Base-by-base conservation (phyloP, 179 eudicot genomes). In the Gypsophila paniculata region DNA sequence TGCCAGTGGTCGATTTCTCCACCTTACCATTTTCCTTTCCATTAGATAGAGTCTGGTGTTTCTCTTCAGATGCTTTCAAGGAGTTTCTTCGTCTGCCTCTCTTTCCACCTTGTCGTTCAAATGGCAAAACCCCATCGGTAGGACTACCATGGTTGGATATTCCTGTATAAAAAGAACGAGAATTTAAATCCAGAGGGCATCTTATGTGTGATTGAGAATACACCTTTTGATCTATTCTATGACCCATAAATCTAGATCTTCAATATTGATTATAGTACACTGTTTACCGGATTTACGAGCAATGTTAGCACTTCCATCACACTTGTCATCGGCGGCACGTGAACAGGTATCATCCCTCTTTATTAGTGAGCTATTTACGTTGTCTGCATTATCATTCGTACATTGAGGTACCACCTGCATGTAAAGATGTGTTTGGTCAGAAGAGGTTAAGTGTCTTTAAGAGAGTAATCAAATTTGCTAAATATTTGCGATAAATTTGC, bases 21-120 rank as follows among this genome's bases (percentile, higher is more conserved):
- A 44, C 23, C 34, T 58, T 58, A 58, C 12, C 63, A 70, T 75
- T 80, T 79, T 84, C 90, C 75, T 85, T 84, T 54, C 81, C 94
- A 52, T 76, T 64, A 17, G 86, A 53, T 36, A 70, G 60, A 59
- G 74, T 73, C 72, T 70, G 89, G 73, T 61, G 69, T 74, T 79
- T 75, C 70, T 77, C 85, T 61, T 84, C 89, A 29, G 76, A 42
- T 17, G 77, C 58, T 77, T 86, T 91, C 55, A 81, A 57, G 6
- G 88, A 69, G 81, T 74, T 86, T 70, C 76, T 86, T 59, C 95
- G 86, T 74, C 80, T 86, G 73, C 89, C 78, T 82, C 80, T 89
- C 80, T 90, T 84, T 70, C 82, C 89, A 59, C 77, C 60, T 69
- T 81, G 85, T 10, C 77, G 86, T 12, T 87, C 89, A 26, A 77